A percentile compares a stretch with the other conserved stretches of the same genome.
Conservation (phyloP, 2,329 filamentous ascomycete genomes). For the Hymenoscyphus fraxineus region DNA sequence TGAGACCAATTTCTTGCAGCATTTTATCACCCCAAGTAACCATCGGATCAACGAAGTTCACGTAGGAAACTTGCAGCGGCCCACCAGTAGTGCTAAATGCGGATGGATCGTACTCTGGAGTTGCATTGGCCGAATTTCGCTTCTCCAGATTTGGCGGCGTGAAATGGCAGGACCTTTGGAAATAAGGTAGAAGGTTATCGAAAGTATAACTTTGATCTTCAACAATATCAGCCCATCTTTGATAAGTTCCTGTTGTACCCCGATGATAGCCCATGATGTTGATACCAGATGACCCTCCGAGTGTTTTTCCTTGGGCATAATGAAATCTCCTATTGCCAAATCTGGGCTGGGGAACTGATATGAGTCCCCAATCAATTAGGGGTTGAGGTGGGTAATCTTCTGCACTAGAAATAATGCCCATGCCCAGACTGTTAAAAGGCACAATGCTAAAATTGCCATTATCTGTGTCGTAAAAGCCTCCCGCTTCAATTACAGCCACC, state of each 20-base stretch:
- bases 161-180: slow-evolving; percentile 37
- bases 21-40: slow-evolving; percentile 14
- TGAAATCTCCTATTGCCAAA: slow-evolving; percentile 15
- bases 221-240: slow-evolving; percentile 41
- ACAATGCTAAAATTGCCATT: slow-evolving; percentile 14
- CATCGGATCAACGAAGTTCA: slow-evolving; percentile 33
- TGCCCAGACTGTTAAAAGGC: slow-evolving; percentile 40
- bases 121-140: slow-evolving; percentile 28
- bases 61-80: slow-evolving; percentile 42
- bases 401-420: slow-evolving; percentile 37
- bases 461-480: slow-evolving; percentile 19
- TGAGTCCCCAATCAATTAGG: slow-evolving; percentile 17
- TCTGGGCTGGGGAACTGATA: slow-evolving; percentile 18
- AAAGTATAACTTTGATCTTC: slow-evolving; percentile 44
- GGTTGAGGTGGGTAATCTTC: slow-evolving; percentile 2
- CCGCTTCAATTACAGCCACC: slow-evolving; percentile 23
- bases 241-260: slow-evolving; percentile 38
- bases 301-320: slow-evolving; percentile 35
- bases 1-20: slow-evolving; percentile 19
- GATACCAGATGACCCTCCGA: slow-evolving; percentile 33
- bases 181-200: slow-evolving; percentile 44
- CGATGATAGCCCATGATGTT: slow-evolving; percentile 37
- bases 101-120: slow-evolving; percentile 29
- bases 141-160: slow-evolving; percentile 28
- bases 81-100: slow-evolving; percentile 32